phyloP scores from a whole-genome alignment of 306 rosid genomes.

The Fragaria nilgerrensis region DNA sequence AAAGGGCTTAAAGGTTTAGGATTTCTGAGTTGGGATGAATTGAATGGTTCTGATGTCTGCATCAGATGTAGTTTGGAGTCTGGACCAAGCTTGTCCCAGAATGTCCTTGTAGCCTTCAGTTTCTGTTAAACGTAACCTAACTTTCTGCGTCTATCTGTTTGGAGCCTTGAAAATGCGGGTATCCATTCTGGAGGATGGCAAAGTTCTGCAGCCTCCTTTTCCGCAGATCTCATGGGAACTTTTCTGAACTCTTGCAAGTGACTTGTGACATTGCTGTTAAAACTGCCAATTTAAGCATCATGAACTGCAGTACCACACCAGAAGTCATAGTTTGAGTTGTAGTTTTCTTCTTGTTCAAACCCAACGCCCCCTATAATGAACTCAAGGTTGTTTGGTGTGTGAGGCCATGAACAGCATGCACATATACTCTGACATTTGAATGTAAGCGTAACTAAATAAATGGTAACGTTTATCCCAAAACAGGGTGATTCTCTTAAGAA shows the following conservation, averaged over 20 bases:
- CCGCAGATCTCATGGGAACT: not conserved
- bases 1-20: not conserved
- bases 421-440: not conserved
- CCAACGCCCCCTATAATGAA: not conserved
- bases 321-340: not conserved
- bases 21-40: not conserved
- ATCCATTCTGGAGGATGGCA: not conserved
- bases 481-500: not conserved
- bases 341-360: not conserved
- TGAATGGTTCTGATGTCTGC: not conserved
- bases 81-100: not conserved
- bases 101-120: not conserved
- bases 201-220: not conserved
- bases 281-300: not conserved
- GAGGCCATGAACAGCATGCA: constrained; percentile 27
- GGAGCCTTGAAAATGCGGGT: not conserved
- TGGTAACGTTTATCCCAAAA: constrained; percentile 19
- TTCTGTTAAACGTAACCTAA: not conserved
- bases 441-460: not conserved
- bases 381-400: constrained; percentile 18
- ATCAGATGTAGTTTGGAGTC: not conserved
- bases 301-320: not conserved
- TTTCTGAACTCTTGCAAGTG: not conserved
- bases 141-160: not conserved
- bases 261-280: not conserved